Evolutionary conservation across 352 stramenopile species (phyloP), one percentile per base, ranked within the genome.

Genomic region (Chrysophaeum taylorii): DNA sequence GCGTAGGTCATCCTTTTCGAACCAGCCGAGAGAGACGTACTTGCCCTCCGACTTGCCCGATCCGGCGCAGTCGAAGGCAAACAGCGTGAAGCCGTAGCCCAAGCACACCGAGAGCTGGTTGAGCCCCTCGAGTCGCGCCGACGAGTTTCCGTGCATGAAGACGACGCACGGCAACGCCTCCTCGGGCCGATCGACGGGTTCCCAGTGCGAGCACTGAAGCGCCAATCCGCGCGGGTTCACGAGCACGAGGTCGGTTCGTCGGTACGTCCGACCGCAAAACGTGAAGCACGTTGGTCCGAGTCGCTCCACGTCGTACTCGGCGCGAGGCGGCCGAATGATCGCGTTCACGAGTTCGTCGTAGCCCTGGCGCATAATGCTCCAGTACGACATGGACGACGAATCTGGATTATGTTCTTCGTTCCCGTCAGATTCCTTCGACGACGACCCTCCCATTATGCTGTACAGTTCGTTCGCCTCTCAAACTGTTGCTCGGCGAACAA

Each of bases 1-100:
- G 53, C 82, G 73, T 25, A 94, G 73, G 76, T 94, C 88, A 62
- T 95, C 89, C 72, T 86, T 68, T 79, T 99, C 95, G 72, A 93
- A 98, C 77, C 96, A 97, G 12, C 94, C 95, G 27, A 99, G 82
- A 16, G 89, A 96, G 43, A 98, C 96, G 77, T 95, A 97, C 64
- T 98, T 93, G 42, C 94, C 94, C 66, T 97, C 94, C 15, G 88
- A 97, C 63, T 91, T 89, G n/a, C 95, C 95, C 39, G 87, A 96
- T 14, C 95, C 95, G 15, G 87, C 85, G 77, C 96, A 98, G 78
- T 99, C 95, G 76, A 99, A 97, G 0, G 92, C 84, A 48, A 98
- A 90, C 29, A 99, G 84, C 0, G 91, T 89, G n/a, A 96, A 73
- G 0, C 95, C 95, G 21, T 88, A 84, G 12, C 80, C 80, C 35